These are phyloP conservation scores for Citrullus colocynthis DNA, from an alignment of 306 rosid genomes.

Conservation along the genomic window DNA sequence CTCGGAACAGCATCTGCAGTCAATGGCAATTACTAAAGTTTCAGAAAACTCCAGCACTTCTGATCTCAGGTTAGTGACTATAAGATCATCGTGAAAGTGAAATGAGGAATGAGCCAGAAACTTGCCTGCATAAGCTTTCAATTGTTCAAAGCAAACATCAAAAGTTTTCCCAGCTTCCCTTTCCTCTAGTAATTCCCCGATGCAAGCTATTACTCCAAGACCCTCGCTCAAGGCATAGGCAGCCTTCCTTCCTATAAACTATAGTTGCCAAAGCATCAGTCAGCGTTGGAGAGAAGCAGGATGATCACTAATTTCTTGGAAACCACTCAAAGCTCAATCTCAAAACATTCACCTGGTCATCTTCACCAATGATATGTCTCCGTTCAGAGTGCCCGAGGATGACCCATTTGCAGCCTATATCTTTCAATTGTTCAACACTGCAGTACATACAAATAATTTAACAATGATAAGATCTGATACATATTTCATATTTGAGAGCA, in stretches of 20 bases:
- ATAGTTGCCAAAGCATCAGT: constrained; percentile 26
- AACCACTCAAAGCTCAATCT: constrained; percentile 5
- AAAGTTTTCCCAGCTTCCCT: constrained; percentile 98
- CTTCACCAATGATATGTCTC: constrained; percentile 91
- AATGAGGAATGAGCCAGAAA: constrained; percentile 7
- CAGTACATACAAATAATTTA: constrained; percentile 13
- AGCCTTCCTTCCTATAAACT: constrained; percentile 98
- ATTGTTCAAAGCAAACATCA: constrained; percentile 64
- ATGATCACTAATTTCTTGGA: constrained; percentile 7
- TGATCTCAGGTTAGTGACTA: neutral
- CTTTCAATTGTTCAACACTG: constrained; percentile 91
- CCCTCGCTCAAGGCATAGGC: constrained; percentile 92
- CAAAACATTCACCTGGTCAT: constrained; percentile 57
- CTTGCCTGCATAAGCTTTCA: constrained; percentile 85
- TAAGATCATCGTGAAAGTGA: constrained; percentile 7
- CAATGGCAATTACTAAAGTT: neutral
- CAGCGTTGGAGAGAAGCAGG: constrained; percentile 11
- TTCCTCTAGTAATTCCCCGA: constrained; percentile 80
- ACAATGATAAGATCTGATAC: neutral
- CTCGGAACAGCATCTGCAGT: constrained; percentile 77
- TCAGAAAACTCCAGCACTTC: neutral
- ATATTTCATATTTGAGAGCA: neutral
- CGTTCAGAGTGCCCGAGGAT: constrained; percentile 98
- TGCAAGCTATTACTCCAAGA: constrained; percentile 94
- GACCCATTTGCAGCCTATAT: constrained; percentile 87